These are phyloP conservation scores for Boletus rubropictus DNA, from an alignment of 768 basidiomycete genomes.

Conservation along the genomic window DNA sequence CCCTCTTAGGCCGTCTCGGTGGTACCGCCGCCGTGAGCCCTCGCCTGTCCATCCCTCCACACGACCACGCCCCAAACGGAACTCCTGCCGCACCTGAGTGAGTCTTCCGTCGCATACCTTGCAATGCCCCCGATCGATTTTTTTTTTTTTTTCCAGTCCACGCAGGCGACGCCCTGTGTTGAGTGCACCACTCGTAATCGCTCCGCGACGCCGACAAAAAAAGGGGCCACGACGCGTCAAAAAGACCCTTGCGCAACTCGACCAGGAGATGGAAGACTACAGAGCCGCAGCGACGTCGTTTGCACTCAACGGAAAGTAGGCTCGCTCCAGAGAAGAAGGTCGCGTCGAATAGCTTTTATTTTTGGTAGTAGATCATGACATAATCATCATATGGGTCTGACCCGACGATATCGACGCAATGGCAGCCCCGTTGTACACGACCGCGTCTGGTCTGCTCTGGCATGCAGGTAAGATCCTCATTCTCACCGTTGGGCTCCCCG, in stretches of 20 bases:
- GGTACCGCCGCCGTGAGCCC: conserved; percentile 5
- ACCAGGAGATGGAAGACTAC: conserved; percentile 80
- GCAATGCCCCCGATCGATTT: not conserved
- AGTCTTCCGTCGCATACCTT: not conserved
- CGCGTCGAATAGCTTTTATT: too few species aligned
- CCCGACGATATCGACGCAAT: conserved; percentile 28
- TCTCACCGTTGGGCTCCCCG: conserved; percentile 87
- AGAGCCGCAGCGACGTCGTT: conserved; percentile 37
- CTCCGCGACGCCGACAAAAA: conserved; percentile 45
- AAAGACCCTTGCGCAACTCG: conserved; percentile 60
- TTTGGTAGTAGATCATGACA: conserved; percentile 10
- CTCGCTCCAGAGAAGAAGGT: too few species aligned
- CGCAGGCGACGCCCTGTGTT: conserved; percentile 17
- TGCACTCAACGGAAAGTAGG: conserved; percentile 10
- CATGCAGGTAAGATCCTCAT: conserved; percentile 96
- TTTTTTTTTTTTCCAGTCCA: conserved; percentile 2
- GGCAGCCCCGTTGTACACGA: conserved; percentile 96
- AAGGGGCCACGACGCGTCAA: conserved; percentile 74
- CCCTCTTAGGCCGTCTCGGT: conserved; percentile 37
- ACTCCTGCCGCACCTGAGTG: conserved; percentile 6
- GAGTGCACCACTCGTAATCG: conserved; percentile 21
- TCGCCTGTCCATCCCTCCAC: conserved; percentile 2
- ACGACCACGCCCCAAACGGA: conserved; percentile 17
- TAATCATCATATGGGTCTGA: conserved; percentile 13
- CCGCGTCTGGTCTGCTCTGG: conserved; percentile 78